A percentile compares a stretch with the other conserved stretches of the same genome.
Evolutionary conservation across 2,329 filamentous ascomycete genomes (phyloP).

Genomic region (Hymenoscyphus fructigenus): DNA sequence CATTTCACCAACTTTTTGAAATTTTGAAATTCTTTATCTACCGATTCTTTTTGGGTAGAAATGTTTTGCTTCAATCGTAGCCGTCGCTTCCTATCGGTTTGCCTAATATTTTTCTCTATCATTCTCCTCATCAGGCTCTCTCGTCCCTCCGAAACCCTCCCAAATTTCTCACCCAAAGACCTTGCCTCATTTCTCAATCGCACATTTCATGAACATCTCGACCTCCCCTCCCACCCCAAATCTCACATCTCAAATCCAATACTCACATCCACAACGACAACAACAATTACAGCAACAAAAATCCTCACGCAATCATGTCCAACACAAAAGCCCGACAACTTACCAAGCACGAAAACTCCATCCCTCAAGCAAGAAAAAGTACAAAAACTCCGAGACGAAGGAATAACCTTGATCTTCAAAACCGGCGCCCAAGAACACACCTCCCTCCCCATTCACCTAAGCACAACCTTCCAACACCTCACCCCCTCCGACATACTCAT

Average conservation of each 20-base stretch:
- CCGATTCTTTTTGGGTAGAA: neutral
- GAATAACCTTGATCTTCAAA: slow-evolving; percentile 49
- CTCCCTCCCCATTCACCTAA: slow-evolving; percentile 53
- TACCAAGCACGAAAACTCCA: neutral
- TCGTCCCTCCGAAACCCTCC: neutral
- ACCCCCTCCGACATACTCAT: slow-evolving; percentile 39
- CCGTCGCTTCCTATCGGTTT: neutral
- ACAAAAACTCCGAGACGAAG: slow-evolving; percentile 16
- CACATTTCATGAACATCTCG: neutral
- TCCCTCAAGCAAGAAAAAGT: slow-evolving; percentile 19
- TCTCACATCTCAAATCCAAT: neutral
- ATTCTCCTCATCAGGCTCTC: neutral
- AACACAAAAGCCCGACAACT: neutral
- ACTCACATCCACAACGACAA: neutral
- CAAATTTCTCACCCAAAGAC: neutral
- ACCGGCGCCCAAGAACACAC: slow-evolving; percentile 56
- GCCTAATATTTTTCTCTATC: neutral
- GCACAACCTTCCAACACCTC: slow-evolving; percentile 52
- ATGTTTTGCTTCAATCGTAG: neutral
- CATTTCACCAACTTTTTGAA: too few relatives aligned
- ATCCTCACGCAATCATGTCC: neutral
- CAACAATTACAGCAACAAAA: neutral
- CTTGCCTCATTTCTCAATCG: neutral
- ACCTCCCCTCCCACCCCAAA: neutral
- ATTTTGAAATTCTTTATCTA: too few relatives aligned